Evolutionary conservation across 2,329 filamentous ascomycete species (phyloP), one percentile per base, ranked within the genome.

Genomic region (Trichoderma polysporum): DNA sequence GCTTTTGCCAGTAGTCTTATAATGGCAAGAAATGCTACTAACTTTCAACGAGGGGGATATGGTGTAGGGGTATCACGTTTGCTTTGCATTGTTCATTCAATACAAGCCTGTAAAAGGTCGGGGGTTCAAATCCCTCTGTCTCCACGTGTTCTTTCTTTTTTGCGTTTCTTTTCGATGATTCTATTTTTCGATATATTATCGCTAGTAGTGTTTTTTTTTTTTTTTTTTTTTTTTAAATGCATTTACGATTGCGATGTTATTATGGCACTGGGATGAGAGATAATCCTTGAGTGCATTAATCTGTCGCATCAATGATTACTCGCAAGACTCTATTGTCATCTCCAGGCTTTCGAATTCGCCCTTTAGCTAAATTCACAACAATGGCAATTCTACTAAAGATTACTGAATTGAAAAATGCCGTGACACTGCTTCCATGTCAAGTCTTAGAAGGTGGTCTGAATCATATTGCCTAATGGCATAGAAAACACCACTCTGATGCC

Each of bases 91-190:
- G 41, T 66, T 58, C 63, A 52, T 29, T 66, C 37, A 57, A 64
- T 64, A 56, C 37, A 64, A 60, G 54, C 56, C 63, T 67, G 65
- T 58, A 63, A 63, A 67, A 53, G 65, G 65, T 67, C 65, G 58
- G 65, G 65, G 65, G 65, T 67, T 67, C 65, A 67, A 67, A 67
- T 67, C 65, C 65, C 65, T 63, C 58, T 62, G 57, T 67, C 65
- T 67, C 65, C 65, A 67, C 54, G 53, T 59, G 52, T 60, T 57
- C 33, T 29, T 53, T 53, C n/a, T 35, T 67, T 67, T 67, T 67
- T 66, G 45, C 47, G 6, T 19, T 12, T 56, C 25, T 33, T 17
- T 33, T 6, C 5, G 6, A 12, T 27, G 9, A 45, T 19, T 10
- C 2, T 4, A 33, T 3, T 33, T 27, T 9, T 2, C n/a, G 0